Evolutionary conservation across 2,329 filamentous ascomycete genomes (phyloP), one percentile per base, ranked within the genome.

Genomic region (Phoma sp.): DNA sequence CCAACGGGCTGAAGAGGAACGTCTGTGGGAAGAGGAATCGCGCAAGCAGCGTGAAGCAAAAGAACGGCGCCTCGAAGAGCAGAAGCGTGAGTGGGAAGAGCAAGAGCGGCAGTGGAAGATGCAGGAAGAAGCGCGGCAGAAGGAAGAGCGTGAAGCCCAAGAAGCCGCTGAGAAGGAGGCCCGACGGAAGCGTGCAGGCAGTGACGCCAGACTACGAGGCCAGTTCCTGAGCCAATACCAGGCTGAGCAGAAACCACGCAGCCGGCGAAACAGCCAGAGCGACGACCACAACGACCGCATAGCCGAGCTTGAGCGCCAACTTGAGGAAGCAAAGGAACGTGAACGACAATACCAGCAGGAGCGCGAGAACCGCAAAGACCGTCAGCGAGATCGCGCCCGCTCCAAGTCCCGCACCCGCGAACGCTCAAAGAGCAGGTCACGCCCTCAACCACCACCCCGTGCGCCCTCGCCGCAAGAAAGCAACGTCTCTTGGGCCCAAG

Each of bases 171-270:
- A 85, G 43, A 81, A 88, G 55, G 89, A 94, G 69, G 84, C 89
- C 43, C 81, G 82, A 65, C 81, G 84, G 55, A 81, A 85, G 51
- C 82, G 85, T 57, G 81, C 80, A 22, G 80, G 79, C 58, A 88
- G 85, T 67, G 88, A 92, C 65, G 81, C 83, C 33, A 85, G 88
- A 58, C 80, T 96, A 21, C 88, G 88, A 57, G 92, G 92, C 2
- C 92, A 96, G 70, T 93, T 88, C 65, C 82, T 96, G 45, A 94
- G 90, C 69, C 90, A 96, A 71, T 96, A 96, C 72, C 89, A 91
- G 72, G 86, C 88, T 19, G 88, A 91, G 63, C 86, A 90, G 70
- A 71, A 70, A 25, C 63, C 74, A 8, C 70, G 69, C 33, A 76
- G 74, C 51, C 73, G 65, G 37, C 72, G 64, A 46, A 72, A 70